These are phyloP conservation scores for Torulaspora globosa DNA, from an alignment of 1,139 yeast species.

Conservation along the genomic window DNA sequence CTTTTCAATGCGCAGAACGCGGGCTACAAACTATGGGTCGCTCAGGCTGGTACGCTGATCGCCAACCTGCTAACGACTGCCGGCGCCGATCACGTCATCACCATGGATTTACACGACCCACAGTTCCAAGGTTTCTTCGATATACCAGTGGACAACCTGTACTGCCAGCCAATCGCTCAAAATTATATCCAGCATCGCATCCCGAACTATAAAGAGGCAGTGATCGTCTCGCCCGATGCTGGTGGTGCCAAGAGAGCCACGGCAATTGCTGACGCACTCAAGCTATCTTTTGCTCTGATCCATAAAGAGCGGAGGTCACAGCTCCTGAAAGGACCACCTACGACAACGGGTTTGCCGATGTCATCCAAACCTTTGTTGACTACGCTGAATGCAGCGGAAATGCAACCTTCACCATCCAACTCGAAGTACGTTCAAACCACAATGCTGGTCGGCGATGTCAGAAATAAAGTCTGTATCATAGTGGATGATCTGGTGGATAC, in stretches of 20 bases:
- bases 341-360: slow-evolving; percentile 31
- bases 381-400: slow-evolving; percentile 18
- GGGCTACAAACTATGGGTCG: slow-evolving; percentile 91
- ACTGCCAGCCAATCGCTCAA: slow-evolving; percentile 78
- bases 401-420: slow-evolving; percentile 16
- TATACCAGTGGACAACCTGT: slow-evolving; percentile 86
- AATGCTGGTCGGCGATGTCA: slow-evolving; percentile 91
- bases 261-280: slow-evolving; percentile 84
- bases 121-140: slow-evolving; percentile 93
- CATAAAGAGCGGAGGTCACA: slow-evolving; percentile 84
- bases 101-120: slow-evolving; percentile 96
- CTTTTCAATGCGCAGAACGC: slow-evolving; percentile 42
- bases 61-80: slow-evolving; percentile 87
- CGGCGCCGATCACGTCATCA: slow-evolving; percentile 93
- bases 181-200: slow-evolving; percentile 71
- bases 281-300: slow-evolving; percentile 86
- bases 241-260: slow-evolving; percentile 98
- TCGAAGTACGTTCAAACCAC: slow-evolving; percentile 43
- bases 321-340: slow-evolving; percentile 36
- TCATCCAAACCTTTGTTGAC: slow-evolving; percentile 28
- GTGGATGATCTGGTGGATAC: slow-evolving; percentile 95
- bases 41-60: slow-evolving; percentile 89
- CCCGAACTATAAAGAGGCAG: slow-evolving; percentile 72
- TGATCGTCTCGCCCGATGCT: slow-evolving; percentile 91
- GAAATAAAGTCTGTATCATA: slow-evolving; percentile 75